Evolutionary conservation across 2,329 filamentous ascomycete genomes (phyloP).

Genomic region (Pseudogymnoascus sp.): DNA sequence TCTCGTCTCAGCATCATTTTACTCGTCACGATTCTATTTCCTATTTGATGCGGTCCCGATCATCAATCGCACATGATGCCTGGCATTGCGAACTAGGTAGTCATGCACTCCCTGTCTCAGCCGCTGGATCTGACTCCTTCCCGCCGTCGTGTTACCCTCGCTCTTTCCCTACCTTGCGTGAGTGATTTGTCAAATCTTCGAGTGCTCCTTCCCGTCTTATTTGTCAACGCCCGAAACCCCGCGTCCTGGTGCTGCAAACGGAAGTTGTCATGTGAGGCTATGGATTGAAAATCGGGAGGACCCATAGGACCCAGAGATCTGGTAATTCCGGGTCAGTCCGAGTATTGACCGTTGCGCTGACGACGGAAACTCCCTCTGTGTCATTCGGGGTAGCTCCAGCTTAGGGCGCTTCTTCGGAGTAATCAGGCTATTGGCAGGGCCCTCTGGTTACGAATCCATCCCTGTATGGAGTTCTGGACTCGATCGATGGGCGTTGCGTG

Average conservation of each 20-base stretch:
- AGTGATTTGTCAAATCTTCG: conserved; percentile 4
- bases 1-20: background rate
- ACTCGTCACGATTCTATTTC: background rate
- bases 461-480: background rate
- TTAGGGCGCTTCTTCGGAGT: background rate
- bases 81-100: background rate
- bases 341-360: conserved; percentile 7
- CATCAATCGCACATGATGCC: background rate
- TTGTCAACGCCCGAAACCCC: background rate
- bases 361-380: background rate
- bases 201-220: conserved; percentile 1
- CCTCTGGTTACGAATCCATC: background rate
- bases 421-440: background rate
- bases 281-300: background rate
- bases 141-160: background rate
- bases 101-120: conserved; percentile 3
- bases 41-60: background rate
- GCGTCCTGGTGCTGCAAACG: conserved; percentile 2
- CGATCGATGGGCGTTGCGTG: background rate
- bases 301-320: background rate
- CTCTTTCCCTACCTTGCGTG: background rate
- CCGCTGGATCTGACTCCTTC: background rate
- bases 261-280: conserved; percentile 1
- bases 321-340: background rate
- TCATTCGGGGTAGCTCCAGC: background rate